Percentiles rank a stretch among this genome's conserved stretches.
Conservation (phyloP, 2,329 filamentous ascomycete species). For the Penicillium brevicompactum region DNA sequence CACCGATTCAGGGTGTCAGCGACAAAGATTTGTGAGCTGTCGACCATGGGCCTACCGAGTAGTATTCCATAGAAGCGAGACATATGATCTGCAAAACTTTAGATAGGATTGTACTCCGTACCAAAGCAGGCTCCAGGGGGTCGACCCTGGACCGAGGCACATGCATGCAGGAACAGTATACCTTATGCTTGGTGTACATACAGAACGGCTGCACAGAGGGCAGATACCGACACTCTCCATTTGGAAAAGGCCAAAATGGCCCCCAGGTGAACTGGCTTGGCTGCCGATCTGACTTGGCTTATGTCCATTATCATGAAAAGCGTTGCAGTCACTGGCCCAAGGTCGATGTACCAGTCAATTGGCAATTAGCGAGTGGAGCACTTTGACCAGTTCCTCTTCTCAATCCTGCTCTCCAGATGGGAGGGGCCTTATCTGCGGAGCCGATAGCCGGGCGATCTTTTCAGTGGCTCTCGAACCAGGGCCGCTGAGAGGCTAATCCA, state of each 20-base stretch:
- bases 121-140: neutral
- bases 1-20: neutral
- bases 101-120: slow-evolving; percentile 11
- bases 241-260: neutral
- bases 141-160: neutral
- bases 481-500: slow-evolving; percentile 14
- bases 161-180: slow-evolving; percentile 3
- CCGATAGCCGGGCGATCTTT: slow-evolving; percentile 4
- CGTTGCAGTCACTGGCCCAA: neutral
- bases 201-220: slow-evolving; percentile 1
- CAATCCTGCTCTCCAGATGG: slow-evolving; percentile 6
- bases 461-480: slow-evolving; percentile 7
- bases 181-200: neutral
- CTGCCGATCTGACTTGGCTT: slow-evolving; percentile 15
- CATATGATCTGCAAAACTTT: slow-evolving; percentile 15
- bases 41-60: neutral
- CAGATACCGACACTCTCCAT: neutral
- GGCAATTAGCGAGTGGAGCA: slow-evolving; percentile 11
- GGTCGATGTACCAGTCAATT: neutral
- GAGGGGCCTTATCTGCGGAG: slow-evolving; percentile 19
- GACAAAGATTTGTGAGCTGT: slow-evolving; percentile 7
- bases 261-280: slow-evolving; percentile 17
- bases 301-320: slow-evolving; percentile 3
- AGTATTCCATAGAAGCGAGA: neutral
- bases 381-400: neutral